Conservation (phyloP, 2,329 filamentous ascomycete genomes). For the Onygenales sp. region DNA sequence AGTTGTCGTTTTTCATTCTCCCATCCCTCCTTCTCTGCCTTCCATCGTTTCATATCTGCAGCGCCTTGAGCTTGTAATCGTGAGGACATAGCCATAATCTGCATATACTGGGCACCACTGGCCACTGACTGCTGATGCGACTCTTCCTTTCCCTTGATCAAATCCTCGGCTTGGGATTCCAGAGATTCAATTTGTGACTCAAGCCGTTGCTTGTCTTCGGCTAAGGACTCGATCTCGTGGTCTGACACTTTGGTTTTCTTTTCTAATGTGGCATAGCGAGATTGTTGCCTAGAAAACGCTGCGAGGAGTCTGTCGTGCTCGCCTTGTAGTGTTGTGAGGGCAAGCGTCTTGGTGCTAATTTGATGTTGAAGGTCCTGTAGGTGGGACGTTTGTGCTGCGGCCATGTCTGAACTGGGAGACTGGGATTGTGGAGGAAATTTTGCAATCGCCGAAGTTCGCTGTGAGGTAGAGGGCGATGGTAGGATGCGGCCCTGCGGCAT, state of each 20-base stretch:
- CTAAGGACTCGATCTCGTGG: conserved; percentile 42
- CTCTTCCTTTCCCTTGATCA: conserved; percentile 39
- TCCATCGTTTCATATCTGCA: conserved; percentile 34
- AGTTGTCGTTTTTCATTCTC: conserved; percentile 21
- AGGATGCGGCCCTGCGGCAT: neutral
- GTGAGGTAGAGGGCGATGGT: neutral
- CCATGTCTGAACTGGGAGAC: neutral
- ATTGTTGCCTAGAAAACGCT: conserved; percentile 42
- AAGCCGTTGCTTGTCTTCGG: conserved; percentile 41
- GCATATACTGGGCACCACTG: conserved; percentile 41
- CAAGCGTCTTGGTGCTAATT: conserved; percentile 44
- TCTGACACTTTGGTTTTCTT: conserved; percentile 43
- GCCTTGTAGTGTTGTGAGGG: conserved; percentile 43
- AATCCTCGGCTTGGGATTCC: conserved; percentile 41
- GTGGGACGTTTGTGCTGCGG: conserved; percentile 28
- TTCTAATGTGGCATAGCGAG: conserved; percentile 41
- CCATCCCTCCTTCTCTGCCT: conserved; percentile 27
- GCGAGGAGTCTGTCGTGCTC: conserved; percentile 46
- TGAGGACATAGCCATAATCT: conserved; percentile 42
- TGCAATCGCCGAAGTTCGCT: neutral
- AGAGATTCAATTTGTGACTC: conserved; percentile 37
- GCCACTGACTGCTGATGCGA: conserved; percentile 31
- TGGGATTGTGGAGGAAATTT: neutral
- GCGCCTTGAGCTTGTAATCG: conserved; percentile 35
- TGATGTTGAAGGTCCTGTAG: conserved; percentile 45